Evolutionary conservation across 2,329 filamentous ascomycete species (phyloP).

Genomic region (Mariannaea elegans): DNA sequence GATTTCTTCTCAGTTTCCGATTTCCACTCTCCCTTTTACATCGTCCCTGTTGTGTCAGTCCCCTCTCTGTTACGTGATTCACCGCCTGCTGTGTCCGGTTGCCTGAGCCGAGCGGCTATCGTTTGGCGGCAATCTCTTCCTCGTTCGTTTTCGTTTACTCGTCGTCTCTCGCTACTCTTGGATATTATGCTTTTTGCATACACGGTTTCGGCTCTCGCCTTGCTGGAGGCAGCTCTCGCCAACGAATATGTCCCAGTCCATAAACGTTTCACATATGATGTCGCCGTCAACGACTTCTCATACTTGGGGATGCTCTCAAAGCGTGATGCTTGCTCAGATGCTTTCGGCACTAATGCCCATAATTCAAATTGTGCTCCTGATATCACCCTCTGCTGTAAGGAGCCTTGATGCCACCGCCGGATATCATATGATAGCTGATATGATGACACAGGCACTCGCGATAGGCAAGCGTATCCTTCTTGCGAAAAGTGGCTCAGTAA

Average conservation of each 20-base stretch:
- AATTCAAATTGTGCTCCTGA: slow-evolving; percentile 26
- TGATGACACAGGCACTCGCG: slow-evolving; percentile 14
- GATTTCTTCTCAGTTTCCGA: neutral
- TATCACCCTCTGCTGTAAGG: slow-evolving; percentile 27
- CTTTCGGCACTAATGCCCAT: slow-evolving; percentile 22
- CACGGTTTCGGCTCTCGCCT: neutral
- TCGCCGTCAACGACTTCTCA: slow-evolving; percentile 19
- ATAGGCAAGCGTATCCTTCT: slow-evolving; percentile 19
- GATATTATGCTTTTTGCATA: neutral
- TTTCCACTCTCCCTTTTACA: neutral
- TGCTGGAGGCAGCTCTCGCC: slow-evolving; percentile 8
- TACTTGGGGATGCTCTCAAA: slow-evolving; percentile 27
- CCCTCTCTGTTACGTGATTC: slow-evolving; percentile 4
- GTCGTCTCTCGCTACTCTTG: neutral
- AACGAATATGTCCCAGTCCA: slow-evolving; percentile 19
- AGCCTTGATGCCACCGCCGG: no score
- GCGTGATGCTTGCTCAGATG: slow-evolving; percentile 27
- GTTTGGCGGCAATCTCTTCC: neutral
- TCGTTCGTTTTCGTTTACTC: neutral
- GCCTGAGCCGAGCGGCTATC: neutral
- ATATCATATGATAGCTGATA: neutral
- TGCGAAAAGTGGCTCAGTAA: slow-evolving; percentile 26
- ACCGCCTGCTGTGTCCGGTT: neutral
- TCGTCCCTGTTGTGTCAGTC: neutral
- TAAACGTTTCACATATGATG: slow-evolving; percentile 21